Conservation (phyloP, 257 asterid genomes). For the Nicotiana paniculata region DNA sequence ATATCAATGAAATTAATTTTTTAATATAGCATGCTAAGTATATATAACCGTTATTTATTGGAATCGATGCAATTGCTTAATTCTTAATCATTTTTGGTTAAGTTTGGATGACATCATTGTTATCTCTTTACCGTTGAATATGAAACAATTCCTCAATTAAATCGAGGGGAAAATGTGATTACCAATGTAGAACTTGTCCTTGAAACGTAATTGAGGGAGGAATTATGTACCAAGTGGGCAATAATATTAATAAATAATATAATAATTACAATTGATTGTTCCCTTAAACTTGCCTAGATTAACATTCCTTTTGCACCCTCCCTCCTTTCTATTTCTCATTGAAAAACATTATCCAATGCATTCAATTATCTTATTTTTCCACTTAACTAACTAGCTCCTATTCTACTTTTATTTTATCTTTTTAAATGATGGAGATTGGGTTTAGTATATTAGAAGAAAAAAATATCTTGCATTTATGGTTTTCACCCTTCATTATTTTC, state of each 20-base stretch:
- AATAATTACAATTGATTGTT: not conserved
- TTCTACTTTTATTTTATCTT: not conserved
- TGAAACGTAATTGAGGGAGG: slow-evolving; percentile 2
- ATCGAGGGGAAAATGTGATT: not conserved
- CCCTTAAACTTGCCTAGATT: slow-evolving; percentile 5
- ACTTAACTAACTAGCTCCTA: not conserved
- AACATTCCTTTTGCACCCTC: not conserved
- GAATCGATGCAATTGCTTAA: not conserved
- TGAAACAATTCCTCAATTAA: not conserved
- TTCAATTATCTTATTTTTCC: not conserved
- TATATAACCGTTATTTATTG: slow-evolving; percentile 4
- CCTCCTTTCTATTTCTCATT: not conserved
- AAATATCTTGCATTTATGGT: too few species aligned
- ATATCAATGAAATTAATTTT: not conserved
- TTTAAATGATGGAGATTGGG: too few species aligned
- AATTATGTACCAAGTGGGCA: slow-evolving; percentile 6
- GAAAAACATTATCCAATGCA: not conserved
- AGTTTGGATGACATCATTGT: not conserved
- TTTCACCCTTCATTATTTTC: not conserved
- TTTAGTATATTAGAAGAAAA: too few species aligned
- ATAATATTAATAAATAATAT: not conserved
- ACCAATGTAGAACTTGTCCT: slow-evolving; percentile 6
- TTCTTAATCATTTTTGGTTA: not conserved
- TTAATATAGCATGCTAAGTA: not conserved
- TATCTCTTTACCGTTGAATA: slow-evolving; percentile 1